Evolutionary conservation across 108 stramenopile genomes (phyloP).

Genomic region (Discostella stelligeroides): DNA sequence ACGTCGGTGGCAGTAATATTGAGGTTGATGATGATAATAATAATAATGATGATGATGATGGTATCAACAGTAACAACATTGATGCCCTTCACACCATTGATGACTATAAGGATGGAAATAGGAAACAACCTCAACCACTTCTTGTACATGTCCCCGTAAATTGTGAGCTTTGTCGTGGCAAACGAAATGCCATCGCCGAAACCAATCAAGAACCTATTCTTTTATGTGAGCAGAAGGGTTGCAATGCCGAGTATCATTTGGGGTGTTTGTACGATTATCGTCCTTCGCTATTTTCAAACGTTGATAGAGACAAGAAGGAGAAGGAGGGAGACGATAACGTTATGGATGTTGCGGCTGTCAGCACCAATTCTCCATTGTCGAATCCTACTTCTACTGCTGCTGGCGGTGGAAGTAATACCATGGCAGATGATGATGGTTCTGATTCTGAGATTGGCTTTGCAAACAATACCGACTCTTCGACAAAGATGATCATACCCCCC

Average conservation of each 20-base stretch:
- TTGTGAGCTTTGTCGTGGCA: constrained; percentile 35
- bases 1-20: neutral
- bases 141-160: neutral
- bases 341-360: neutral
- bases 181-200: constrained; percentile 25
- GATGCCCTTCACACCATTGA: too few species aligned
- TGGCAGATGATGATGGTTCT: constrained; percentile 4
- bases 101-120: neutral
- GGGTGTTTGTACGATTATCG: constrained; percentile 49
- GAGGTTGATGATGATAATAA: neutral
- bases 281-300: constrained; percentile 9
- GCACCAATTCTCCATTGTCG: too few species aligned
- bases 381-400: neutral
- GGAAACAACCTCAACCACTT: too few species aligned
- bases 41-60: neutral
- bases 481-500: constrained; percentile 50
- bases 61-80: neutral
- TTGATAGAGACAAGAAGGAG: neutral
- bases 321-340: neutral
- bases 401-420: neutral
- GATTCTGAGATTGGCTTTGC: constrained; percentile 2
- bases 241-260: constrained; percentile 68
- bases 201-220: constrained; percentile 41
- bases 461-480: neutral
- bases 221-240: constrained; percentile 50